phyloP scores from a whole-genome alignment of 1,139 yeast species.

The Suhomyces kunorum region DNA sequence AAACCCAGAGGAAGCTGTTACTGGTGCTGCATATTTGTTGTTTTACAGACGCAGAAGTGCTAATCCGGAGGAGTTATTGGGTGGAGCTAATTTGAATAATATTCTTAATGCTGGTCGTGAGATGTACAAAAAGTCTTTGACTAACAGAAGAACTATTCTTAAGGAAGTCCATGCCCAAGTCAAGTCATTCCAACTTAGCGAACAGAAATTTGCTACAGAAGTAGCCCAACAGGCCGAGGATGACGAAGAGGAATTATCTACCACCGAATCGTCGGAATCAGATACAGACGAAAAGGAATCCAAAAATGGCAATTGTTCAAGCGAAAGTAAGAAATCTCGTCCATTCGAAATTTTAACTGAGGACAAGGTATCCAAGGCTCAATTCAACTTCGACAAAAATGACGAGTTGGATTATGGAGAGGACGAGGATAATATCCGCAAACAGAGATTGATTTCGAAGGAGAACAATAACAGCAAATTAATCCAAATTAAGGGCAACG shows the following conservation, averaged over 20 bases:
- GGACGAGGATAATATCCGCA: slow-evolving; percentile 30
- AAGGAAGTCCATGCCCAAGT: slow-evolving; percentile 30
- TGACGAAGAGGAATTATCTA: slow-evolving; percentile 5
- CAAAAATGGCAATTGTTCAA: not conserved
- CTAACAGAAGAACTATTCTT: slow-evolving; percentile 13
- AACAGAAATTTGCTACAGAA: slow-evolving; percentile 20
- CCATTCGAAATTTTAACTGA: slow-evolving; percentile 9
- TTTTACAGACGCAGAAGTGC: slow-evolving; percentile 68
- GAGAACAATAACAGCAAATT: slow-evolving; percentile 27
- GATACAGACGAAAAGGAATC: slow-evolving; percentile 17
- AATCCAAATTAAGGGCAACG: slow-evolving; percentile 28
- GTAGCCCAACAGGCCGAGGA: no score
- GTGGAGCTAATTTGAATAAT: slow-evolving; percentile 34
- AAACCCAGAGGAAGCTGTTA: slow-evolving; percentile 62
- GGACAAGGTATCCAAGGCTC: slow-evolving; percentile 8
- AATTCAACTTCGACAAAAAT: slow-evolving; percentile 20
- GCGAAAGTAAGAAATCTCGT: slow-evolving; percentile 13
- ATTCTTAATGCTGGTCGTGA: slow-evolving; percentile 16
- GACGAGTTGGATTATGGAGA: slow-evolving; percentile 21
- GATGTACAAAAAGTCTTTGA: slow-evolving; percentile 14
- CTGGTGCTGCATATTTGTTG: slow-evolving; percentile 83
- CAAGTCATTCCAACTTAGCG: slow-evolving; percentile 17
- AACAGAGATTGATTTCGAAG: slow-evolving; percentile 38
- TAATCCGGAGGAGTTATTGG: slow-evolving; percentile 30
- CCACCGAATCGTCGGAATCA: not conserved